These are phyloP conservation scores for Claviceps maximensis DNA, from an alignment of 2,329 filamentous ascomycete genomes.

Conservation along the genomic window DNA sequence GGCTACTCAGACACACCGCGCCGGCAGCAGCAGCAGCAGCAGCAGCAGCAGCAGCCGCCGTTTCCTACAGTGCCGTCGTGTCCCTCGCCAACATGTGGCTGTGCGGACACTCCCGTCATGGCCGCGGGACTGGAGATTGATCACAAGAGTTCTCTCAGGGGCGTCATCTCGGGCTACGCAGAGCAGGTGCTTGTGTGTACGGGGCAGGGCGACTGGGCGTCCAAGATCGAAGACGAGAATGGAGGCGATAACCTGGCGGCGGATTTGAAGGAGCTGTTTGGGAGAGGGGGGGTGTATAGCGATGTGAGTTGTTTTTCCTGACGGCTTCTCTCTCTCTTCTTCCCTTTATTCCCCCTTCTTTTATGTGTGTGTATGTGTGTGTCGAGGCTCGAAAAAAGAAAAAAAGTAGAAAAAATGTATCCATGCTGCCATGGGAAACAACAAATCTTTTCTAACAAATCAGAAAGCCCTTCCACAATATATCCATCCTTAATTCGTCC, in stretches of 20 bases:
- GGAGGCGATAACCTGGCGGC: conserved; percentile 52
- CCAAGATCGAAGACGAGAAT: conserved; percentile 72
- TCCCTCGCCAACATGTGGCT: conserved; percentile 64
- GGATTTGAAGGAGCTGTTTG: conserved; percentile 57
- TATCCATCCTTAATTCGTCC: conserved; percentile 65
- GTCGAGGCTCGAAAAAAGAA: neutral
- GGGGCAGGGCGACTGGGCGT: conserved; percentile 67
- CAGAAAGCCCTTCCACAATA: conserved; percentile 65
- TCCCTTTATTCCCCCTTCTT: no score
- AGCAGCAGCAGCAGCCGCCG: neutral
- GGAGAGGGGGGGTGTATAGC: conserved; percentile 49
- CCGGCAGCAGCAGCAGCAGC: conserved; percentile 11
- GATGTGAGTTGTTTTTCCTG: conserved; percentile 40
- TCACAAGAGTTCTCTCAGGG: conserved; percentile 52
- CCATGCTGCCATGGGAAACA: neutral
- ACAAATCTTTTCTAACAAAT: neutral
- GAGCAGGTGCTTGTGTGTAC: conserved; percentile 80
- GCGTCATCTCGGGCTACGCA: conserved; percentile 63
- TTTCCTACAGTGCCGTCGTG: conserved; percentile 42
- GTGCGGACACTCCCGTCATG: conserved; percentile 51
- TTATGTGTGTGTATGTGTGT: neutral
- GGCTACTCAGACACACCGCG: conserved; percentile 10
- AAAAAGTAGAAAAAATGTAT: no score
- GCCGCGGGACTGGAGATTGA: conserved; percentile 64
- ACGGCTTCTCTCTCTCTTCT: neutral